These are phyloP conservation scores for Trichoderma hamatum DNA, from an alignment of 2,329 filamentous ascomycete genomes.

Conservation along the genomic window DNA sequence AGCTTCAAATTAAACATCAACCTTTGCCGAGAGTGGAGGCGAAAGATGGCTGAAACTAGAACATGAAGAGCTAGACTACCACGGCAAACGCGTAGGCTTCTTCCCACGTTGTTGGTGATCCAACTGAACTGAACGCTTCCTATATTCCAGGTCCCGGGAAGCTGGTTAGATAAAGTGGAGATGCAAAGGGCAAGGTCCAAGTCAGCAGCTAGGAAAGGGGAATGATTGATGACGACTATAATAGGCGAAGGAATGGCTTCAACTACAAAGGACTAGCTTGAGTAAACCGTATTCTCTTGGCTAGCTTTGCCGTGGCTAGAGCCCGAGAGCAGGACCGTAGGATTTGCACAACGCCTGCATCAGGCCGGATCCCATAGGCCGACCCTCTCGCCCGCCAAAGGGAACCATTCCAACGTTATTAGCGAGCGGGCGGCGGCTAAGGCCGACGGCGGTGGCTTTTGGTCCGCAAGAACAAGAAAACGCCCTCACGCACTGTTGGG, in stretches of 20 bases:
- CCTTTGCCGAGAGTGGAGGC: not conserved
- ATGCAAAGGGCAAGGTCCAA: not conserved
- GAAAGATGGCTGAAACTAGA: not conserved
- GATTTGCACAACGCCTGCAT: not conserved
- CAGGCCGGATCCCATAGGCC: not conserved
- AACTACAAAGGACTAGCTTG: not conserved
- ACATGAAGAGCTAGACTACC: not conserved
- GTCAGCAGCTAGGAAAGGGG: not conserved
- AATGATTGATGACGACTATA: not conserved
- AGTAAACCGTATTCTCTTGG: not conserved
- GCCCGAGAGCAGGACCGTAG: not conserved
- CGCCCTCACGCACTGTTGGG: not conserved
- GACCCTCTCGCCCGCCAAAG: not conserved
- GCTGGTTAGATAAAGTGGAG: slow-evolving; percentile 27
- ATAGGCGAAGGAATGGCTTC: not conserved
- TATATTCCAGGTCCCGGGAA: slow-evolving; percentile 29
- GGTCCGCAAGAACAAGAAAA: slow-evolving; percentile 1
- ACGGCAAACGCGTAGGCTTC: not conserved
- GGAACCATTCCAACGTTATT: not conserved
- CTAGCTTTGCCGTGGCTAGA: not conserved
- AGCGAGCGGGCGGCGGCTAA: slow-evolving; percentile 14
- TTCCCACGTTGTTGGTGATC: not conserved
- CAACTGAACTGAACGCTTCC: not conserved
- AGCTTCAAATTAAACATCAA: not conserved
- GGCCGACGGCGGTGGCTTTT: slow-evolving; percentile 4